Evolutionary conservation across 192 early-diverging fungal species (phyloP).

Genomic region (Tieghemiomyces parasiticus): DNA sequence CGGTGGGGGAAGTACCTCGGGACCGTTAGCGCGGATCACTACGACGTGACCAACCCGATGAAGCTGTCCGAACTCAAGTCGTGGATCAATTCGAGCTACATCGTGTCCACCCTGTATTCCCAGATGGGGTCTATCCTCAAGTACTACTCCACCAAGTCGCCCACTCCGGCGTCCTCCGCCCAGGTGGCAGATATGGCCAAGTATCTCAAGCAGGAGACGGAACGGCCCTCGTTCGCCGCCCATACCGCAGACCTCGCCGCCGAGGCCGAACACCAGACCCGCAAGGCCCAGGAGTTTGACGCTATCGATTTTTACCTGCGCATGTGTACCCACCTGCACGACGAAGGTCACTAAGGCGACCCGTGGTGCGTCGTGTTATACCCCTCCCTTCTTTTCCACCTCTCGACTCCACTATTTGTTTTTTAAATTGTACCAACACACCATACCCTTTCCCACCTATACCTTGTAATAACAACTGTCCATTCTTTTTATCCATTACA

Average conservation of each 20-base stretch:
- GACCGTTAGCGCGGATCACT: conserved; percentile 73
- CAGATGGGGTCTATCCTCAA: background rate
- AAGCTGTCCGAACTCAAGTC: conserved; percentile 2
- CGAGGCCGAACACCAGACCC: background rate
- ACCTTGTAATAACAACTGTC: too few species aligned
- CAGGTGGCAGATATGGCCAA: background rate
- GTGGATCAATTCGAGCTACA: background rate
- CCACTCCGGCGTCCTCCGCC: background rate
- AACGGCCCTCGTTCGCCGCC: background rate
- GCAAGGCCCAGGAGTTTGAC: conserved; percentile 35
- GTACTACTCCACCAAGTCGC: background rate
- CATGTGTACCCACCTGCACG: conserved; percentile 46
- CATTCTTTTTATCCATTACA: too few species aligned
- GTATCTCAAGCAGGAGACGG: background rate
- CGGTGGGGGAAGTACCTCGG: conserved; percentile 80
- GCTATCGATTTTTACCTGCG: conserved; percentile 54
- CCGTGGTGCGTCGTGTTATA: too few species aligned
- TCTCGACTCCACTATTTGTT: too few species aligned
- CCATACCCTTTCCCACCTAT: too few species aligned
- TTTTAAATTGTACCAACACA: too few species aligned
- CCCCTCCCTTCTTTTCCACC: too few species aligned
- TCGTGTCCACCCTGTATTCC: conserved; percentile 5
- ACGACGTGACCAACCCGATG: conserved; percentile 50
- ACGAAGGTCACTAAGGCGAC: conserved; percentile 48
- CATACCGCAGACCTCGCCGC: background rate